Percentiles rank a stretch among this genome's conserved stretches.
Evolutionary conservation across 108 stramenopile genomes (phyloP).

Genomic region (Mediolabrus comicus): DNA sequence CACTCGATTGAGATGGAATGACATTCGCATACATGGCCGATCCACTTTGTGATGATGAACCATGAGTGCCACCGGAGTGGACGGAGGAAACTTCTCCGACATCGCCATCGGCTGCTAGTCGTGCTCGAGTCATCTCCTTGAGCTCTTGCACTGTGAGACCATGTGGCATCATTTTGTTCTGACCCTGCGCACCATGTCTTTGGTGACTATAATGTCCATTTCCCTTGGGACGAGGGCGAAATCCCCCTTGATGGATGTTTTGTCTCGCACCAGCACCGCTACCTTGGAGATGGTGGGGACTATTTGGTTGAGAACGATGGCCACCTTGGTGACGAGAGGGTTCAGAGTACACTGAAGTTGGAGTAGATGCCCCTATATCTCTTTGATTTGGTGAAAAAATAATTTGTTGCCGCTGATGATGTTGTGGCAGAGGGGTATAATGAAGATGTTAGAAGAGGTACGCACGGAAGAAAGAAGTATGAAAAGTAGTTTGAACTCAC

Average conservation of each 20-base stretch:
- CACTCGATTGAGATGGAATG: neutral
- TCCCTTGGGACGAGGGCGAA: neutral
- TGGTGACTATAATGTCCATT: neutral
- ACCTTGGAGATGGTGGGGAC: neutral
- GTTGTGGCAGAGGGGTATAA: neutral
- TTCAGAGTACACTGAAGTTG: neutral
- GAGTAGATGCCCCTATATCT: neutral
- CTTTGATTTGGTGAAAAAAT: neutral
- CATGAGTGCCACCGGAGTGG: constrained; percentile 25
- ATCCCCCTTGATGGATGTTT: neutral
- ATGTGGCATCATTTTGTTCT: constrained; percentile 71
- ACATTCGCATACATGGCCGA: neutral
- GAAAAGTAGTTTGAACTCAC: constrained; percentile 10
- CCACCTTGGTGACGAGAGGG: too few relatives aligned
- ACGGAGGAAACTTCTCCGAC: constrained; percentile 13
- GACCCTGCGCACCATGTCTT: neutral
- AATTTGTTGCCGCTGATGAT: neutral
- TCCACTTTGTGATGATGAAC: constrained; percentile 12
- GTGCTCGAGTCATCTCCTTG: constrained; percentile 90
- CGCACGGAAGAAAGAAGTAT: neutral
- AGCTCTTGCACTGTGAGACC: constrained; percentile 92
- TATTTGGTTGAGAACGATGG: neutral
- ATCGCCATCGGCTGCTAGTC: constrained; percentile 75
- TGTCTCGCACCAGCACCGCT: neutral
- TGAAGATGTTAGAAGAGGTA: neutral